A percentile compares a stretch with the other conserved stretches of the same genome.
phyloP scores from a whole-genome alignment of 352 stramenopile genomes.

The Phytopythium helicoides region DNA sequence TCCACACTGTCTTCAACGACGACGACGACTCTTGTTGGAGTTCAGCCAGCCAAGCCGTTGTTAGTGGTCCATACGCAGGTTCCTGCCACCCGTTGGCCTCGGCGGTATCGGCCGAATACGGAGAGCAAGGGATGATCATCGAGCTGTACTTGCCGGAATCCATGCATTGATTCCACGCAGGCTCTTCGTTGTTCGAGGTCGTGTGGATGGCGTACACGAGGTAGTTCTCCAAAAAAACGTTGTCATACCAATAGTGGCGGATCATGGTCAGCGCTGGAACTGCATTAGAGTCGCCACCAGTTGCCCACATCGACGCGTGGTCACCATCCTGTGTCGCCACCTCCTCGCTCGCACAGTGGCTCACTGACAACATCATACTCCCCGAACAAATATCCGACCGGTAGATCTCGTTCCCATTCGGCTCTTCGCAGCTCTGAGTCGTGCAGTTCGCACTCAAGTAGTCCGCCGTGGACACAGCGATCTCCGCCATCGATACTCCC shows the following conservation, averaged over 20 bases:
- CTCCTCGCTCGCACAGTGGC: slow-evolving; percentile 5
- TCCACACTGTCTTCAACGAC: no score
- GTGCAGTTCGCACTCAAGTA: slow-evolving; percentile 18
- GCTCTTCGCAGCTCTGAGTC: slow-evolving; percentile 10
- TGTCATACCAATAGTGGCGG: slow-evolving; percentile 11
- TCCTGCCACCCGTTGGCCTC: slow-evolving; percentile 9
- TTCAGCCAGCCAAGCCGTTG: slow-evolving; percentile 12
- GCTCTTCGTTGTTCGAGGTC: slow-evolving; percentile 2
- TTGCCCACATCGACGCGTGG: slow-evolving; percentile 35
- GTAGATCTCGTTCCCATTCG: not conserved
- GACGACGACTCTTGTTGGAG: slow-evolving; percentile 2
- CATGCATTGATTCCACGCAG: slow-evolving; percentile 9
- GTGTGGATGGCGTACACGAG: slow-evolving; percentile 15
- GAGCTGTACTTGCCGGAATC: slow-evolving; percentile 4
- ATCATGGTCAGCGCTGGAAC: slow-evolving; percentile 8
- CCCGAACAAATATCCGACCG: slow-evolving; percentile 8
- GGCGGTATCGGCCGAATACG: slow-evolving; percentile 5
- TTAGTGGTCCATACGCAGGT: slow-evolving; percentile 8
- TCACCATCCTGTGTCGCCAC: not conserved
- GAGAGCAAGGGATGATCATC: slow-evolving; percentile 13
- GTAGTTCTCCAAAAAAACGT: slow-evolving; percentile 8
- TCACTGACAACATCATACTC: slow-evolving; percentile 9
- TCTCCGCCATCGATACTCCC: slow-evolving; percentile 18
- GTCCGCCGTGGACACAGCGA: slow-evolving; percentile 13
- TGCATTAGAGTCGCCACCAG: slow-evolving; percentile 15